Conservation (phyloP, 768 basidiomycete species). For the Daedaleopsis sinensis region DNA sequence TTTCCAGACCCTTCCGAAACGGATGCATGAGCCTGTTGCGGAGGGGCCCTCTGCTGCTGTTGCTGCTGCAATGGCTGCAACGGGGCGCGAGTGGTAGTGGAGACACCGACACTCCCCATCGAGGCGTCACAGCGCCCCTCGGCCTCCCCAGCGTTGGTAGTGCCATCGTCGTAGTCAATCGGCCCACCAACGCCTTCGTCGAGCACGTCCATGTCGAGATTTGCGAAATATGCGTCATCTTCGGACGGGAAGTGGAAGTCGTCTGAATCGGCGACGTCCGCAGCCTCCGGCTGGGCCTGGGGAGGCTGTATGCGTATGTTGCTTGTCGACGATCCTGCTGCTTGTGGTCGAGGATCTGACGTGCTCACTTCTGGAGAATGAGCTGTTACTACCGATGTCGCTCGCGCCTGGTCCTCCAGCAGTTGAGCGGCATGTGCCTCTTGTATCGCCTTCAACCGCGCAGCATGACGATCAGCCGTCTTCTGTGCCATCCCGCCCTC, state of each 20-base stretch:
- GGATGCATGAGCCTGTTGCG: neutral
- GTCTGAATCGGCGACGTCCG: slow-evolving; percentile 39
- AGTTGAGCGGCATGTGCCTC: slow-evolving; percentile 16
- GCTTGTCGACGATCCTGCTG: slow-evolving; percentile 1
- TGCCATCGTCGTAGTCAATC: slow-evolving; percentile 45
- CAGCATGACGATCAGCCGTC: slow-evolving; percentile 5
- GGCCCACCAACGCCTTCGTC: slow-evolving; percentile 35
- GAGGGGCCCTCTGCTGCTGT: neutral
- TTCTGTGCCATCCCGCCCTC: slow-evolving; percentile 11
- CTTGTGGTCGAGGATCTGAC: neutral
- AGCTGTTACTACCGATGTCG: neutral
- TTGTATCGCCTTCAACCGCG: slow-evolving; percentile 10
- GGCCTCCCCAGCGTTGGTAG: slow-evolving; percentile 12
- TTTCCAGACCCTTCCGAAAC: neutral
- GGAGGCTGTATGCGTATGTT: slow-evolving; percentile 5
- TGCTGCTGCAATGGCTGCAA: neutral
- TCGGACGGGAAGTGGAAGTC: slow-evolving; percentile 60
- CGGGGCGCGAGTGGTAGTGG: neutral
- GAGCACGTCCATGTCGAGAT: slow-evolving; percentile 49
- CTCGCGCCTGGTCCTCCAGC: slow-evolving; percentile 9
- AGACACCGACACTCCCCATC: neutral
- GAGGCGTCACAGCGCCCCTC: neutral
- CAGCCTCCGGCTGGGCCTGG: neutral
- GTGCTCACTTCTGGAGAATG: neutral
- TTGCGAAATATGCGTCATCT: slow-evolving; percentile 66